Conservation (phyloP, 23 red algal genomes). For the Gracilaria vermiculophylla region DNA sequence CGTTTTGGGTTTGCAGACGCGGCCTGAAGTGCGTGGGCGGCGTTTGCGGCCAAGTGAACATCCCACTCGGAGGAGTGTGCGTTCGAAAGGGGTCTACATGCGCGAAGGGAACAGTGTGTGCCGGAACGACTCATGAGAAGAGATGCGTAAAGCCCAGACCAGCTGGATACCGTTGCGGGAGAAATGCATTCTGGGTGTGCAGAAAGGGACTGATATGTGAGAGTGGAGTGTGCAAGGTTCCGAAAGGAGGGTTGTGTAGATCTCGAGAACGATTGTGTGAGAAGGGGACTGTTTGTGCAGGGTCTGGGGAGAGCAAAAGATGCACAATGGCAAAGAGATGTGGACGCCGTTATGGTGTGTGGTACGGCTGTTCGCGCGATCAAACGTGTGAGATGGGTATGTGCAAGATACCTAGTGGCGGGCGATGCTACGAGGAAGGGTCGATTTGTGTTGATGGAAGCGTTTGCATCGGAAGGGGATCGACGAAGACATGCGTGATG, state of each 20-base stretch:
- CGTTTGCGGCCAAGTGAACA: neutral
- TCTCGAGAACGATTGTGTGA: neutral
- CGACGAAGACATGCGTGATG: conserved; percentile 23
- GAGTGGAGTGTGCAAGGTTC: neutral
- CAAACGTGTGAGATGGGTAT: conserved; percentile 19
- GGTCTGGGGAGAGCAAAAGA: neutral
- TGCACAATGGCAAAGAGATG: neutral
- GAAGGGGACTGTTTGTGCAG: conserved; percentile 27
- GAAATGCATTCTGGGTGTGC: conserved; percentile 27
- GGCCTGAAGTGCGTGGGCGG: neutral
- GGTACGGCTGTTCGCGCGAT: neutral
- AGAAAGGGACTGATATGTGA: conserved; percentile 5
- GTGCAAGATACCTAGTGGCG: conserved; percentile 9
- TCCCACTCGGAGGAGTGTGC: neutral
- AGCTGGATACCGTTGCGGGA: neutral
- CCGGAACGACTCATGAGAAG: neutral
- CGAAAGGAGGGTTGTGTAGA: neutral
- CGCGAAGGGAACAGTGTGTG: conserved; percentile 11
- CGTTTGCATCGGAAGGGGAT: neutral
- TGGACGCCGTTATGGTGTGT: neutral
- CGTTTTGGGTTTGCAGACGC: neutral
- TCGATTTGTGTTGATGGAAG: conserved; percentile 12
- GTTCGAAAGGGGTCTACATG: neutral
- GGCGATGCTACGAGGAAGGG: neutral
- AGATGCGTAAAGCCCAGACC: conserved; percentile 37